Evolutionary conservation across 75 land plant species (phyloP).

Genomic region (Cunninghamia lanceolata): DNA sequence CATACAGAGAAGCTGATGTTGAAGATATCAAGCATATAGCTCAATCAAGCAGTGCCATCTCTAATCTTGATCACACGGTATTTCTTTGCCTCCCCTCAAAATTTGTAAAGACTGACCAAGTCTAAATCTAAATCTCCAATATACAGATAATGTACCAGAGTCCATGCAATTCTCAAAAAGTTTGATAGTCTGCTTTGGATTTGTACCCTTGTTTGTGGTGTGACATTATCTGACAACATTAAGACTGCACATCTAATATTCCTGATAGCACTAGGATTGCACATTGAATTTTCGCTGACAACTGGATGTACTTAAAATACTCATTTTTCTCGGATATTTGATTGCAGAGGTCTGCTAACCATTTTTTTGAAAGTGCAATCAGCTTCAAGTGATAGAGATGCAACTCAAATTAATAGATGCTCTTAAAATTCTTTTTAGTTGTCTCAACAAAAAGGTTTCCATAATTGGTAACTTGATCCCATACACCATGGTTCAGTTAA

Average conservation of each 20-base stretch:
- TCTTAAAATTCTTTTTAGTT: background rate
- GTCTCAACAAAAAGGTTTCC: background rate
- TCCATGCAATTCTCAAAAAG: background rate
- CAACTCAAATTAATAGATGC: background rate
- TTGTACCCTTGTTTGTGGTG: background rate
- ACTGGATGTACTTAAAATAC: background rate
- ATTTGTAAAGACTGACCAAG: background rate
- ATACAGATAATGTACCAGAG: background rate
- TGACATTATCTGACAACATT: background rate
- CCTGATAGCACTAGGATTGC: background rate
- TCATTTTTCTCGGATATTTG: background rate
- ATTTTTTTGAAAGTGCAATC: background rate
- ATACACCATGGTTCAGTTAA: background rate
- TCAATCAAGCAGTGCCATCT: slow-evolving; percentile 61
- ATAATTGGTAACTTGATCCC: background rate
- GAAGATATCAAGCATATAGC: slow-evolving; percentile 83
- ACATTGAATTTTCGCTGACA: background rate
- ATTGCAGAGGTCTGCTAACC: background rate
- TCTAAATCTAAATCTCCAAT: background rate
- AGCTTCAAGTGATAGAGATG: background rate
- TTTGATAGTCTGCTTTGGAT: background rate
- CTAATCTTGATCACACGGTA: slow-evolving; percentile 91
- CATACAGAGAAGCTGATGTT: slow-evolving; percentile 72
- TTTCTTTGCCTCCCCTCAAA: background rate
- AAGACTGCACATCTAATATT: background rate